phyloP scores from a whole-genome alignment of 257 asterid species.

The Rubia yunnanensis region DNA sequence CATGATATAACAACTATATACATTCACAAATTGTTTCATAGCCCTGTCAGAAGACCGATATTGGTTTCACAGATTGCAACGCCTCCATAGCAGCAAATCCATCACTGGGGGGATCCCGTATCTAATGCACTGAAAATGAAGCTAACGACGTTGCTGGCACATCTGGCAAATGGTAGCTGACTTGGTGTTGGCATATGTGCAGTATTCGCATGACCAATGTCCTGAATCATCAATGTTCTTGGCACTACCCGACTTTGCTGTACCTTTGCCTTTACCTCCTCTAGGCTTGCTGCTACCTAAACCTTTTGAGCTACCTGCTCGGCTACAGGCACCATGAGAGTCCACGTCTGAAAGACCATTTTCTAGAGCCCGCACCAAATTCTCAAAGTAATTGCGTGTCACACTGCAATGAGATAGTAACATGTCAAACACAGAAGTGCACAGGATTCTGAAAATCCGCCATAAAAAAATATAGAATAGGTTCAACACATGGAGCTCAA shows the following conservation, averaged over 20 bases:
- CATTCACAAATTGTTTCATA: constrained; percentile 6
- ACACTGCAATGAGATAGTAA: constrained; percentile 40
- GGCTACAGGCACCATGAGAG: constrained; percentile 42
- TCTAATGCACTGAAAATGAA: neutral
- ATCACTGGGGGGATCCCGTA: neutral
- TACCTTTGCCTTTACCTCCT: constrained; percentile 54
- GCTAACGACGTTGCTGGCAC: constrained; percentile 62
- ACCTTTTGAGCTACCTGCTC: constrained; percentile 53
- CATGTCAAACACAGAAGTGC: neutral
- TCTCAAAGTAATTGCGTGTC: constrained; percentile 87
- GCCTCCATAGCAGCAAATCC: neutral
- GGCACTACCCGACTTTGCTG: constrained; percentile 47
- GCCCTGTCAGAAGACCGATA: neutral
- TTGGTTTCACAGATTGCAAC: neutral
- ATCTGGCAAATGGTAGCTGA: constrained; percentile 49
- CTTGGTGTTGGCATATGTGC: constrained; percentile 58
- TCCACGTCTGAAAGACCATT: constrained; percentile 82
- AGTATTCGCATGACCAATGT: constrained; percentile 69
- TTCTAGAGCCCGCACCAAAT: constrained; percentile 81
- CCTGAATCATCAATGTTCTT: constrained; percentile 47
- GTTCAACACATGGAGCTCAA: neutral
- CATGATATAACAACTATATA: constrained; percentile 12
- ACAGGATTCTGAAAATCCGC: neutral
- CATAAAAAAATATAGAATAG: neutral
- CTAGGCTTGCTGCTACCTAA: constrained; percentile 50